Conservation (phyloP, 1,284 basidiomycete genomes). For the Papiliotrema flavescens region DNA sequence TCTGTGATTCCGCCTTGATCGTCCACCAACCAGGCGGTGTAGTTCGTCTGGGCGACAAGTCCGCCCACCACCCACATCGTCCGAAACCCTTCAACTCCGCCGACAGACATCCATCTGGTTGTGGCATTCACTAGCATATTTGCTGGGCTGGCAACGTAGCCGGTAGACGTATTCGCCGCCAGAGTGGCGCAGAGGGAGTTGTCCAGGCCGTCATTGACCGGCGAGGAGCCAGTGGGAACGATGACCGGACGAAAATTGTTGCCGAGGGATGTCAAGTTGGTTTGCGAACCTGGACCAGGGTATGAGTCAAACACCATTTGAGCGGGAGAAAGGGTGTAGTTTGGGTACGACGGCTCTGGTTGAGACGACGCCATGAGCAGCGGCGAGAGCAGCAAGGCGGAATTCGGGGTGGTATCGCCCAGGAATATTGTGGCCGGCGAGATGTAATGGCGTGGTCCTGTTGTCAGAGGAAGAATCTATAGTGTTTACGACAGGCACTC, state of each 20-base stretch:
- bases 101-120: constrained; percentile 27
- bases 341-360: constrained; percentile 62
- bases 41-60: constrained; percentile 35
- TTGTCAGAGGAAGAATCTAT: background rate
- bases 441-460: constrained; percentile 54
- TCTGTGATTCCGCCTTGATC: constrained; percentile 22
- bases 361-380: constrained; percentile 51
- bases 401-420: constrained; percentile 71
- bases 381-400: constrained; percentile 72
- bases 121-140: constrained; percentile 16
- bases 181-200: constrained; percentile 49
- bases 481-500: constrained; percentile 4
- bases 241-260: constrained; percentile 34
- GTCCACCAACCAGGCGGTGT: constrained; percentile 41
- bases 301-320: constrained; percentile 54
- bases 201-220: constrained; percentile 27
- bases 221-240: constrained; percentile 56
- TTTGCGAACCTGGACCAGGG: constrained; percentile 38
- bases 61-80: constrained; percentile 27
- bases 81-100: constrained; percentile 34
- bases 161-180: constrained; percentile 20
- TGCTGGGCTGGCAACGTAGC: constrained; percentile 10
- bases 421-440: constrained; percentile 57
- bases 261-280: constrained; percentile 59
- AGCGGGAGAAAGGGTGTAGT: constrained; percentile 69